Evolutionary conservation across 768 basidiomycete species (phyloP), one percentile per base, ranked within the genome.

Genomic region (Collybia nuda): DNA sequence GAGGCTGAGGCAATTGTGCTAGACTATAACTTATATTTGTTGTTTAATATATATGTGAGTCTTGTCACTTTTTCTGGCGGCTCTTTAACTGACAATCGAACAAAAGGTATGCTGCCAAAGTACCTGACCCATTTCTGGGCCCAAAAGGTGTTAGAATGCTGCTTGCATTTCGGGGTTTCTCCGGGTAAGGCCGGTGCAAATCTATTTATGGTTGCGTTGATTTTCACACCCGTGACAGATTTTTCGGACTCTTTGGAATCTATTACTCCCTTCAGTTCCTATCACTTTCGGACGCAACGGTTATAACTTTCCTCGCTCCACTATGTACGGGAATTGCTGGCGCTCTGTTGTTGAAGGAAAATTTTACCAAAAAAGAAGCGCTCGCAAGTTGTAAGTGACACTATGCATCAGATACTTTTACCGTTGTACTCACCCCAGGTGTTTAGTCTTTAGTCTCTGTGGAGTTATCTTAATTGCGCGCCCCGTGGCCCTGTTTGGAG

Each of bases 381-480:
- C 39, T 83, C 36, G 88, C 74, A 15, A 73, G 72, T 15, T 15
- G 75, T 76, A 48, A 59, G 75, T 59, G 8, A 5, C 40, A 18
- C 40, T 15, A 0, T 40, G 15, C 11, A 28, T 21, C 28, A 19
- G 37, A 6, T 41, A 22, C 8, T 12, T 45, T 36, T 44, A 18
- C 6, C 32, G 28, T 36, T 11, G 40, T 4, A 6, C 32, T 41
- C 29, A 21, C 15, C 9, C 29, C 23, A 18, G 9, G 17, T 22
- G 14, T n/a, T 11, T 58, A 80, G 81, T 86, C 6, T 75, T 78
- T 41, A 86, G 89, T 64, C 74, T 95, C 26, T 38, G 79, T 7
- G 93, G 93, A 0, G 90, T 93, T 7, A 64, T 94, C 12, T 73
- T 93, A 6, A 91, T 97, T 44, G 89, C 92, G 9, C 76, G 90